phyloP scores from a whole-genome alignment of 345 rosid species.

The Eucalyptus albens region DNA sequence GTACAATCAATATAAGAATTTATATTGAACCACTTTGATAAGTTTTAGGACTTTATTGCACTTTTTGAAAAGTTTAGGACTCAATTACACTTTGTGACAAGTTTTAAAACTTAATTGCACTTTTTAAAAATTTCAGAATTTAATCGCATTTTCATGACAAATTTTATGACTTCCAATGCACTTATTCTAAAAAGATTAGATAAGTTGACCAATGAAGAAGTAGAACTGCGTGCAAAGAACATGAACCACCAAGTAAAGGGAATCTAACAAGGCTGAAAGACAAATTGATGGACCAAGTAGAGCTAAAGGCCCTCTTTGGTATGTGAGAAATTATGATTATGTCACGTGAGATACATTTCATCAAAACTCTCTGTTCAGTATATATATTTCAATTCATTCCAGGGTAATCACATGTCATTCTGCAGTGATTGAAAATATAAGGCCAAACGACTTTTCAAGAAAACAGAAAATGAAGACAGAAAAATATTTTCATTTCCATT shows the following conservation, averaged over 20 bases:
- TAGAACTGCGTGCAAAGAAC: background rate
- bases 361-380: background rate
- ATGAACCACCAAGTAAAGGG: background rate
- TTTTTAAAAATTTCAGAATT: too few relatives aligned
- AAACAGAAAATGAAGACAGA: background rate
- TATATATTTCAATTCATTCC: background rate
- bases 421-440: background rate
- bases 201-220: background rate
- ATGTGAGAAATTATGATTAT: background rate
- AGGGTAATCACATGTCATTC: background rate
- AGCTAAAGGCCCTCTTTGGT: background rate
- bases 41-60: too few relatives aligned
- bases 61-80: too few relatives aligned
- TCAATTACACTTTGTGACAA: too few relatives aligned
- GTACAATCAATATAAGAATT: too few relatives aligned
- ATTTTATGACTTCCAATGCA: too few relatives aligned
- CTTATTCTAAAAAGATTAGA: background rate
- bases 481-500: background rate
- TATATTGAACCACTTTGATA: too few relatives aligned
- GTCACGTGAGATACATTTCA: background rate
- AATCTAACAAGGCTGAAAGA: background rate
- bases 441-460: background rate
- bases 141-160: too few relatives aligned
- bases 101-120: too few relatives aligned
- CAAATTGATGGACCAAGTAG: background rate